These are phyloP conservation scores for Tetrahymena elliotti DNA, from an alignment of 73 alveolate genomes.

Conservation along the genomic window DNA sequence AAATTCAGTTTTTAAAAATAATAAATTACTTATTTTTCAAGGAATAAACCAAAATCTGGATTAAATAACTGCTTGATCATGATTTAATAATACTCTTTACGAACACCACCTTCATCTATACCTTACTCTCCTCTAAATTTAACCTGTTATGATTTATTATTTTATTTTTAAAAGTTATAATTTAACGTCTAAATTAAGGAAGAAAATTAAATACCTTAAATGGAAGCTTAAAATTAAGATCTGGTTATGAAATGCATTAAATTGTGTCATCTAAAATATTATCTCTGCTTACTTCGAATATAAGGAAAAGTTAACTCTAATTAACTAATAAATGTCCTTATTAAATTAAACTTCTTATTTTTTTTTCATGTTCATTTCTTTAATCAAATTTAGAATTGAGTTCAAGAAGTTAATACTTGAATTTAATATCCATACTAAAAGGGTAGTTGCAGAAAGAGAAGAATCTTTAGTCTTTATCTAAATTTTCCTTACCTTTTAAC, in stretches of 20 bases:
- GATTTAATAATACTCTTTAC: constrained; percentile 91
- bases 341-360: background rate
- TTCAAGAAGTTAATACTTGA: background rate
- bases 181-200: background rate
- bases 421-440: background rate
- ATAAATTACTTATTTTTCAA: constrained; percentile 40
- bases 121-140: constrained; percentile 92
- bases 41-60: constrained; percentile 70
- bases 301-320: background rate
- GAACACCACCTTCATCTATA: constrained; percentile 98
- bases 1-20: background rate
- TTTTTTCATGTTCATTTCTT: background rate
- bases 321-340: background rate
- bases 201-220: background rate
- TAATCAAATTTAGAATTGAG: background rate
- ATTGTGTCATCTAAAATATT: background rate
- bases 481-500: background rate
- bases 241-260: background rate
- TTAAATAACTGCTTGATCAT: constrained; percentile 42
- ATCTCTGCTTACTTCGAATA: background rate
- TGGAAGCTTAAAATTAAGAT: background rate
- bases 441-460: background rate
- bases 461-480: background rate
- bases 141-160: constrained; percentile 5
- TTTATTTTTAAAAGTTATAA: too few relatives aligned